Percentiles rank a stretch among this genome's conserved stretches.
Conservation (phyloP, 2,329 filamentous ascomycete species). For the Dactylonectria estremocensis region DNA sequence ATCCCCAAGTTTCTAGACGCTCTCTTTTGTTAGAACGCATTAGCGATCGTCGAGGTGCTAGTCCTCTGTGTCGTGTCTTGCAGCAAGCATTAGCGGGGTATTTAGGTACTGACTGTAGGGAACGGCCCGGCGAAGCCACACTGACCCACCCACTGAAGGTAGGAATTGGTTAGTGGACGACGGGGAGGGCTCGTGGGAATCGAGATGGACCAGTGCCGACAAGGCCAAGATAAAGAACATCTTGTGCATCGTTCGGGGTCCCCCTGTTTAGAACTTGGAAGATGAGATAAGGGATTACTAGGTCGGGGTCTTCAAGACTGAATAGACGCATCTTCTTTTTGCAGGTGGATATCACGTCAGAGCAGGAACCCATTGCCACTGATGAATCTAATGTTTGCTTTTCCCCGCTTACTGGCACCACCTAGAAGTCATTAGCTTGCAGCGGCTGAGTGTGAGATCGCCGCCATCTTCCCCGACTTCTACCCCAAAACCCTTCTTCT, state of each 20-base stretch:
- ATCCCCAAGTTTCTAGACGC: neutral
- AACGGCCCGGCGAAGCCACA: constrained; percentile 20
- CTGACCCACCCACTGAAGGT: constrained; percentile 5
- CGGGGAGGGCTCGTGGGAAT: neutral
- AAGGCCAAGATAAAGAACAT: neutral
- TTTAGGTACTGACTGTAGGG: constrained; percentile 1
- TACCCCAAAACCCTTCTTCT: neutral
- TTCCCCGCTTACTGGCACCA: constrained; percentile 1
- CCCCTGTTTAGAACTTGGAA: neutral
- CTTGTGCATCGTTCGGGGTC: neutral
- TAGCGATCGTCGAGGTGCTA: neutral
- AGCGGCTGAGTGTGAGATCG: neutral
- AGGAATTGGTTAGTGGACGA: neutral
- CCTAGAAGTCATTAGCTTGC: neutral
- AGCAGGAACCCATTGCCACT: neutral
- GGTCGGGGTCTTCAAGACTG: constrained; percentile 6
- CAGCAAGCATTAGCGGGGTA: constrained; percentile 5
- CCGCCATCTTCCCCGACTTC: neutral
- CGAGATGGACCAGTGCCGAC: neutral
- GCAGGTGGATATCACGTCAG: constrained; percentile 20
- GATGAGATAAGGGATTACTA: neutral
- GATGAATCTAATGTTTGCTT: neutral
- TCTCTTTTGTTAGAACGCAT: neutral
- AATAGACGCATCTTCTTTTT: neutral
- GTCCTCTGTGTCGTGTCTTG: neutral